A percentile compares a stretch with the other conserved stretches of the same genome.
phyloP scores from a whole-genome alignment of 2,329 filamentous ascomycete genomes.

The Coniochaeta sp. region DNA sequence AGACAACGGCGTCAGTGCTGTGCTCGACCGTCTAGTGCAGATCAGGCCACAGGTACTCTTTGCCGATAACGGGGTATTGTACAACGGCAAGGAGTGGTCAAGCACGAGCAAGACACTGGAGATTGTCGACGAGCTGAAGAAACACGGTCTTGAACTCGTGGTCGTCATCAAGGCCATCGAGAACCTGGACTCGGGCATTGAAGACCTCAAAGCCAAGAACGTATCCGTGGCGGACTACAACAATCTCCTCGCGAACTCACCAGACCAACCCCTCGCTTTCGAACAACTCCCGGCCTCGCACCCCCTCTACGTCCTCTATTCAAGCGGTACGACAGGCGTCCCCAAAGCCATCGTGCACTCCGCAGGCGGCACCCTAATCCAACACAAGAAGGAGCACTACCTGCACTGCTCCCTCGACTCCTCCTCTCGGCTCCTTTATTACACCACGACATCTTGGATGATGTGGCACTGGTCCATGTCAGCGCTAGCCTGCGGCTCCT shows the following conservation, averaged over 20 bases:
- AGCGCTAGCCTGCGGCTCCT: slow-evolving; percentile 74
- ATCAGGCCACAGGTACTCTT: slow-evolving; percentile 79
- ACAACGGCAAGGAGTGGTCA: slow-evolving; percentile 88
- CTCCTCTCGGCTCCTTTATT: slow-evolving; percentile 77
- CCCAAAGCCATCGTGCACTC: slow-evolving; percentile 96
- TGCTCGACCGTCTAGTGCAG: slow-evolving; percentile 79
- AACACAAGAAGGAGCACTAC: slow-evolving; percentile 95
- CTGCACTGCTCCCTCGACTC: slow-evolving; percentile 76
- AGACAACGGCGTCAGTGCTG: slow-evolving; percentile 85
- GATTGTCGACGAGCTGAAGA: slow-evolving; percentile 58
- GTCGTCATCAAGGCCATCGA: slow-evolving; percentile 66
- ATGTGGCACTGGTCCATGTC: slow-evolving; percentile 99
- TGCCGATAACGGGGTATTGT: slow-evolving; percentile 79
- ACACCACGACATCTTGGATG: slow-evolving; percentile 96
- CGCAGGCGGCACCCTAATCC: slow-evolving; percentile 79
- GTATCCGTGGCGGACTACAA: slow-evolving; percentile 37
- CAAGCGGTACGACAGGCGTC: slow-evolving; percentile 76
- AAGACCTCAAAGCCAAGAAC: slow-evolving; percentile 30
- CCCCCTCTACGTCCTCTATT: slow-evolving; percentile 90
- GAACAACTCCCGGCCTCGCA: slow-evolving; percentile 76
- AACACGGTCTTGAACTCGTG: slow-evolving; percentile 57
- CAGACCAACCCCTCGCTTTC: slow-evolving; percentile 51
- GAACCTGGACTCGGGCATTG: slow-evolving; percentile 31
- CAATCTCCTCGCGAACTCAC: slow-evolving; percentile 33
- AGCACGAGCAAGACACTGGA: slow-evolving; percentile 72